A percentile compares a stretch with the other conserved stretches of the same genome.
These are phyloP conservation scores for Dendrobium nobile DNA, from an alignment of 106 monocot species.

Conservation along the genomic window DNA sequence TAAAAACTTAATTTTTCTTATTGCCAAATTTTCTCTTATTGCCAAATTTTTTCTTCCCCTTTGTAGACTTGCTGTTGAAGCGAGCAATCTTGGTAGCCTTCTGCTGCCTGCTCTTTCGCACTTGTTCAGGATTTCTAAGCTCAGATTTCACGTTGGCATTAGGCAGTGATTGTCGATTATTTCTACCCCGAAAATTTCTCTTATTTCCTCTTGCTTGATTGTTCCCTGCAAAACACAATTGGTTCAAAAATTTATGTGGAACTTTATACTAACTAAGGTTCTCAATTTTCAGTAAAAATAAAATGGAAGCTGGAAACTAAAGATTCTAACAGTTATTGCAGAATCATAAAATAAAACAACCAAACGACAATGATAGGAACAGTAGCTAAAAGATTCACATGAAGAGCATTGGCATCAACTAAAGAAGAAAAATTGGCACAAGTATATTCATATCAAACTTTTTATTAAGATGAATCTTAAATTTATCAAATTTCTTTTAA, in stretches of 20 bases:
- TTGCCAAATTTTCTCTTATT: slow-evolving; percentile 14
- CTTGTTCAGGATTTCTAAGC: slow-evolving; percentile 72
- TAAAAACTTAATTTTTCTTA: background rate
- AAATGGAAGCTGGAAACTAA: no score
- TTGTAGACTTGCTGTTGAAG: slow-evolving; percentile 30
- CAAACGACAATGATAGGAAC: no score
- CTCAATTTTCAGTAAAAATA: no score
- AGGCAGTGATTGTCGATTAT: slow-evolving; percentile 25
- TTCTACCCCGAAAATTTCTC: slow-evolving; percentile 27
- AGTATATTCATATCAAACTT: background rate
- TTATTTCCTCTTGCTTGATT: slow-evolving; percentile 26
- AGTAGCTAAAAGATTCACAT: no score
- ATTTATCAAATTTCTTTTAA: no score
- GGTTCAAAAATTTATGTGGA: no score
- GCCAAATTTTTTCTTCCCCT: slow-evolving; percentile 36
- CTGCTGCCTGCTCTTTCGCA: slow-evolving; percentile 77
- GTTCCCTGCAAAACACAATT: slow-evolving; percentile 11
- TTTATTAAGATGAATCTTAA: no score
- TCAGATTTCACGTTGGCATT: slow-evolving; percentile 71
- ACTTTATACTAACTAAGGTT: no score
- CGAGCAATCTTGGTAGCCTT: slow-evolving; percentile 39
- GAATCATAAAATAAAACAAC: no score
- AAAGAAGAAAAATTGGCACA: background rate
- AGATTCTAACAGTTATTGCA: no score
- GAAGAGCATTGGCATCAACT: background rate